A percentile compares a stretch with the other conserved stretches of the same genome.
Evolutionary conservation across 108 stramenopile species (phyloP).

Genomic region (Skeletonema potamos): DNA sequence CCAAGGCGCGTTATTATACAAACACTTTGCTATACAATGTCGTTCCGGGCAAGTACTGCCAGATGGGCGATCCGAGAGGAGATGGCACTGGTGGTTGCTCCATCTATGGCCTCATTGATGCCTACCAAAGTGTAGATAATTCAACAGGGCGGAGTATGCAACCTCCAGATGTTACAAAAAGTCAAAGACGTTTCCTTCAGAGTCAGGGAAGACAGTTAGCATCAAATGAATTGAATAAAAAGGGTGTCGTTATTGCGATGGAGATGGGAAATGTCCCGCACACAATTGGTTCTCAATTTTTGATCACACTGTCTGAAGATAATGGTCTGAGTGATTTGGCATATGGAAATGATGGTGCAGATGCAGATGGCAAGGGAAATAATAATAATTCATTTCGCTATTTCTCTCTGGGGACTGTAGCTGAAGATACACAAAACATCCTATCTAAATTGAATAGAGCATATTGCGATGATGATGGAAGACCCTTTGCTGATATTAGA

Average conservation of each 20-base stretch:
- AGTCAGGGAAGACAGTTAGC: conserved; percentile 64
- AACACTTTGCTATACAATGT: conserved; percentile 72
- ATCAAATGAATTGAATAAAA: conserved; percentile 56
- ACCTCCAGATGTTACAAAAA: conserved; percentile 33
- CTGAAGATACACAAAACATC: conserved; percentile 88
- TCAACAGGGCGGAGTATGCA: neutral
- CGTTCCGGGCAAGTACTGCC: conserved; percentile 70
- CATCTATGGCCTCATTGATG: conserved; percentile 71
- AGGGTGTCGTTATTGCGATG: conserved; percentile 71
- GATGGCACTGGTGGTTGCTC: conserved; percentile 94
- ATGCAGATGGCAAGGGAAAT: conserved; percentile 32
- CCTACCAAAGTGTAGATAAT: conserved; percentile 7
- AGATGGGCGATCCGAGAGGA: conserved; percentile 87
- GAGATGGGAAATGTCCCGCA: conserved; percentile 67
- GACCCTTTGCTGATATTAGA: conserved; percentile 96
- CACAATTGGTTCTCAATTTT: conserved; percentile 92
- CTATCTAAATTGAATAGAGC: conserved; percentile 81
- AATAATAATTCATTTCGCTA: conserved; percentile 44
- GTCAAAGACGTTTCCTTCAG: conserved; percentile 61
- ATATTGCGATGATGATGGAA: conserved; percentile 89
- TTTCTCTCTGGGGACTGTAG: conserved; percentile 86
- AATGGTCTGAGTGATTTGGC: conserved; percentile 61
- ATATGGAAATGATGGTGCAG: conserved; percentile 2
- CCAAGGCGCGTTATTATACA: conserved; percentile 82
- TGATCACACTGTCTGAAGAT: conserved; percentile 86